A percentile compares a stretch with the other conserved stretches of the same genome.
phyloP scores from a whole-genome alignment of 225 moss, liverwort and hornwort species.

The Neckera pumila region DNA sequence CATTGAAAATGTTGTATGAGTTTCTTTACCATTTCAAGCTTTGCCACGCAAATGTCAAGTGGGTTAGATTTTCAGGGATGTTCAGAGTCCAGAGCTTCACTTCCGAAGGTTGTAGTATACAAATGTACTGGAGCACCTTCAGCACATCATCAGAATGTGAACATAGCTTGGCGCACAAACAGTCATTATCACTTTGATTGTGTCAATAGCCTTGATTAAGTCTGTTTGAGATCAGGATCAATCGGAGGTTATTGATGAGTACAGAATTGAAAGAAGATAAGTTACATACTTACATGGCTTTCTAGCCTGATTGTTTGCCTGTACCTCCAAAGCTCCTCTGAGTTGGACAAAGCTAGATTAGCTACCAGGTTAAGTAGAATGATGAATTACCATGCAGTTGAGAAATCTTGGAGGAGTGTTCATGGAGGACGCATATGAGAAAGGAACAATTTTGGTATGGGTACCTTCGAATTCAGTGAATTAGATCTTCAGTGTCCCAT shows the following conservation, averaged over 20 bases:
- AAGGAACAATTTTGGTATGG: background rate
- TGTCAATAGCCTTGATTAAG: background rate
- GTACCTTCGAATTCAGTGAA: background rate
- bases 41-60: background rate
- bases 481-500: background rate
- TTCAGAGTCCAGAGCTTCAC: background rate
- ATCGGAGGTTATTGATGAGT: background rate
- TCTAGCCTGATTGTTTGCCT: background rate
- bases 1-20: background rate
- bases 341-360: background rate
- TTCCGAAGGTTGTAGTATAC: background rate
- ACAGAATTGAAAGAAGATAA: too few relatives aligned
- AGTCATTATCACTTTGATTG: background rate
- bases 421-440: background rate
- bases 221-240: background rate
- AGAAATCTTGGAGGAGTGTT: too few relatives aligned
- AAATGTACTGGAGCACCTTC: background rate
- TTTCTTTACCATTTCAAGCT: background rate
- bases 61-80: background rate
- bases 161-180: background rate
- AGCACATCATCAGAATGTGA: background rate
- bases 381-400: too few relatives aligned
- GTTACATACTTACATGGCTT: background rate
- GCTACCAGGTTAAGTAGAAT: background rate
- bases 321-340: background rate